Evolutionary conservation across 371 early-diverging fungal genomes (phyloP).

Genomic region (Mortierella sp.): DNA sequence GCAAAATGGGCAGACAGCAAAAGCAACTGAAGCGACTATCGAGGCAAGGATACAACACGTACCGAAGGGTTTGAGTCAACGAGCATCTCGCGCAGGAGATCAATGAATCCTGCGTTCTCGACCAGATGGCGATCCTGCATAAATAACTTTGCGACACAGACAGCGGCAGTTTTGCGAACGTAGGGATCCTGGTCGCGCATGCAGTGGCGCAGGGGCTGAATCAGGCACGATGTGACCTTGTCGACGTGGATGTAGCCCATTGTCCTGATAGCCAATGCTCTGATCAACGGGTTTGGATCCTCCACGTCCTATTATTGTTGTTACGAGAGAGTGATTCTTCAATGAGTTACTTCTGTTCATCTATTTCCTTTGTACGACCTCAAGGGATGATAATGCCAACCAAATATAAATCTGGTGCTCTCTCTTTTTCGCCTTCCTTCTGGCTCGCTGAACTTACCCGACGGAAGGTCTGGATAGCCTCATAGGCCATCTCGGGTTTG

Average conservation of each 20-base stretch:
- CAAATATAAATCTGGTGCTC: not conserved
- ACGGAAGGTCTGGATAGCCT: constrained; percentile 97
- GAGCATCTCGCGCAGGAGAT: constrained; percentile 87
- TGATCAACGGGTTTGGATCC: constrained; percentile 94
- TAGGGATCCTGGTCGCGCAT: constrained; percentile 89
- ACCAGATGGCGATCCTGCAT: constrained; percentile 81
- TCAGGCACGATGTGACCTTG: constrained; percentile 91
- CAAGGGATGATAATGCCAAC: not conserved
- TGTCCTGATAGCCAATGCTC: constrained; percentile 97
- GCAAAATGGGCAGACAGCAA: not conserved
- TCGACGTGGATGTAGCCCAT: constrained; percentile 95
- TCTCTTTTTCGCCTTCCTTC: not conserved
- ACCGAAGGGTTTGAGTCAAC: constrained; percentile 97
- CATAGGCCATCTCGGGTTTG: constrained; percentile 97
- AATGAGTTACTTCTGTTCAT: not conserved
- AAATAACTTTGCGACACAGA: constrained; percentile 94
- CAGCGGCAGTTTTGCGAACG: constrained; percentile 95
- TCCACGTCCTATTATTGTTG: constrained; percentile 88
- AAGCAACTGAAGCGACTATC: not conserved
- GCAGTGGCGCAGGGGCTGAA: constrained; percentile 90
- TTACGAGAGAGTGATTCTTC: not conserved
- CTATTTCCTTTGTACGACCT: too few species aligned
- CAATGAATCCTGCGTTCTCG: constrained; percentile 88
- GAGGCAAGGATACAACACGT: constrained; percentile 5
- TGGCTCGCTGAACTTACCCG: constrained; percentile 71